Evolutionary conservation across 257 asterid species (phyloP).

Genomic region (Primulina eburnea): DNA sequence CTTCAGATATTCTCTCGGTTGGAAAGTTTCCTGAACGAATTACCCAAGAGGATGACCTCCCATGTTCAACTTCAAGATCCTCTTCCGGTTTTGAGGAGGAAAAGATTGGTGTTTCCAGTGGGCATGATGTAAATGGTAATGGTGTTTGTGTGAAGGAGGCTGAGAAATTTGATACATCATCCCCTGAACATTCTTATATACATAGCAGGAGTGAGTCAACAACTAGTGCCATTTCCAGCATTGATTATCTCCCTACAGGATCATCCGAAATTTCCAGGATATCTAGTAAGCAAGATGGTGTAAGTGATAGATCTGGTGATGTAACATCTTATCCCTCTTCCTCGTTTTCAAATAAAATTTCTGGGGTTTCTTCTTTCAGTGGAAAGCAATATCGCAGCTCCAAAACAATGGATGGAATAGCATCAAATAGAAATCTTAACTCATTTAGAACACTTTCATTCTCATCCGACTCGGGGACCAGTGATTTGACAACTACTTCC

Average conservation of each 20-base stretch:
- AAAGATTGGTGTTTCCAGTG: slow-evolving; percentile 2
- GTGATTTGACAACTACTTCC: slow-evolving; percentile 54
- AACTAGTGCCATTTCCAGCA: slow-evolving; percentile 83
- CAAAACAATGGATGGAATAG: slow-evolving; percentile 13
- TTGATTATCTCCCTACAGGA: slow-evolving; percentile 51
- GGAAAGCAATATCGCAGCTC: slow-evolving; percentile 41
- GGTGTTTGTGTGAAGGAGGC: slow-evolving; percentile 35
- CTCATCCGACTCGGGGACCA: slow-evolving; percentile 41
- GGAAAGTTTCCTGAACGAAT: slow-evolving; percentile 20
- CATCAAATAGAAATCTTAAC: slow-evolving; percentile 40
- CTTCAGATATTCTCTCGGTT: slow-evolving; percentile 12
- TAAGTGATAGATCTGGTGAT: slow-evolving; percentile 40
- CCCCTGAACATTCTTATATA: slow-evolving; percentile 73
- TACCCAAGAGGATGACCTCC: slow-evolving; percentile 28
- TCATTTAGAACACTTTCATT: slow-evolving; percentile 45
- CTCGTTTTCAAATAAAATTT: slow-evolving; percentile 21
- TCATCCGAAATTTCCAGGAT: slow-evolving; percentile 52
- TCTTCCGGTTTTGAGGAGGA: neutral
- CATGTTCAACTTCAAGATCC: slow-evolving; percentile 32
- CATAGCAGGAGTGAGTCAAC: slow-evolving; percentile 93
- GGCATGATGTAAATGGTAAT: slow-evolving; percentile 35
- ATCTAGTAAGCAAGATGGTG: slow-evolving; percentile 41
- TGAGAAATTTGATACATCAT: slow-evolving; percentile 50
- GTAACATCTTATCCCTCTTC: slow-evolving; percentile 34
- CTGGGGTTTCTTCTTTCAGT: slow-evolving; percentile 31